These are phyloP conservation scores for Phaffia tasmanica DNA, from an alignment of 768 basidiomycete species.

Conservation along the genomic window DNA sequence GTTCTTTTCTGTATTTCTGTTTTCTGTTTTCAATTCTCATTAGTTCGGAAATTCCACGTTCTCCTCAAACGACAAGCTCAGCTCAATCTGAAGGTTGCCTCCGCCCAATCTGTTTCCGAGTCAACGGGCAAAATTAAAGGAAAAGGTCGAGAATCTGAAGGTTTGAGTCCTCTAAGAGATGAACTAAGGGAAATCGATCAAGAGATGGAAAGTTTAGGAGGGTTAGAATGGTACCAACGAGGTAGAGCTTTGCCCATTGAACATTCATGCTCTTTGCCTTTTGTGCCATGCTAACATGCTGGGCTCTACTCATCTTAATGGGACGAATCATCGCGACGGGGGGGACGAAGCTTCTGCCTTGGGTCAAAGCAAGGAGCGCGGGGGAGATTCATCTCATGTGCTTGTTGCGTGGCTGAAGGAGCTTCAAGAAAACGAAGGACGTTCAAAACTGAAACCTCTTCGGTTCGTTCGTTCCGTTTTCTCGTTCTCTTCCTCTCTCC, in stretches of 20 bases:
- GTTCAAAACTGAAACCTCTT: slow-evolving; percentile 27
- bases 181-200: slow-evolving; percentile 48
- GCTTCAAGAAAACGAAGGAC: slow-evolving; percentile 31
- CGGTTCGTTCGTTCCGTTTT: slow-evolving; percentile 3
- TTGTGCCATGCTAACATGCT: background rate
- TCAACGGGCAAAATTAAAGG: slow-evolving; percentile 17
- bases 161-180: slow-evolving; percentile 17
- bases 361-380: slow-evolving; percentile 69
- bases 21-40: background rate
- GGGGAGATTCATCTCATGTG: slow-evolving; percentile 77
- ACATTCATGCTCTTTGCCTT: too few relatives aligned
- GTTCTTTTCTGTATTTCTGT: background rate
- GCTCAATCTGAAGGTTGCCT: slow-evolving; percentile 39
- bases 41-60: slow-evolving; percentile 62
- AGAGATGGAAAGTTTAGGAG: slow-evolving; percentile 61
- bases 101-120: slow-evolving; percentile 12
- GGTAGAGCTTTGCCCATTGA: background rate
- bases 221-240: slow-evolving; percentile 64
- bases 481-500: background rate
- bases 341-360: slow-evolving; percentile 53
- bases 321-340: background rate
- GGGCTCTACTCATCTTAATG: background rate
- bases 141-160: slow-evolving; percentile 10
- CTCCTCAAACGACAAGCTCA: slow-evolving; percentile 59
- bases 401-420: slow-evolving; percentile 65